Conservation (phyloP, 257 asterid species). For the Catharanthus roseus region DNA sequence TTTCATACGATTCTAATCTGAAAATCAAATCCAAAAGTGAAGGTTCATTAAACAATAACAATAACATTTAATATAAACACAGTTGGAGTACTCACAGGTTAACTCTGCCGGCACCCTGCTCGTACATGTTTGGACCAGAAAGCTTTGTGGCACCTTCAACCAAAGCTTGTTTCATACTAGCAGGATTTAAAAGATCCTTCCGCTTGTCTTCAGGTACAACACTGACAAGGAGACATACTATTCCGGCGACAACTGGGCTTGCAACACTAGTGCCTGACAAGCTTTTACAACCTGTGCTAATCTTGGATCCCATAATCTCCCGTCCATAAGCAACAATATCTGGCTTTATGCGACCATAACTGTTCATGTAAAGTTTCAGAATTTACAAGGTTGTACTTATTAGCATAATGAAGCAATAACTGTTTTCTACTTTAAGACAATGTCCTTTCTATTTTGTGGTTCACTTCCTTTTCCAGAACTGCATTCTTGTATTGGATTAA, state of each 20-base stretch:
- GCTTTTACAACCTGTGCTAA: constrained; percentile 97
- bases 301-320: constrained; percentile 97
- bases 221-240: constrained; percentile 95
- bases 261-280: constrained; percentile 99
- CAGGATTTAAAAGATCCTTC: constrained; percentile 79
- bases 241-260: constrained; percentile 99
- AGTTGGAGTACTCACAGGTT: constrained; percentile 71
- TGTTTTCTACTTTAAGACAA: background rate
- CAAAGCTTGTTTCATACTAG: constrained; percentile 93
- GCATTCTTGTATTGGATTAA: background rate
- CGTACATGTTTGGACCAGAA: constrained; percentile 95
- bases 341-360: constrained; percentile 98
- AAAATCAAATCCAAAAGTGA: constrained; percentile 25
- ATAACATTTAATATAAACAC: constrained; percentile 13
- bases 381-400: constrained; percentile 9
- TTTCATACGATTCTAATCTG: constrained; percentile 86
- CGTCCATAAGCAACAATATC: constrained; percentile 98
- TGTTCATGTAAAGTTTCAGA: constrained; percentile 30
- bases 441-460: background rate
- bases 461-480: background rate
- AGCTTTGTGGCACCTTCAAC: constrained; percentile 99
- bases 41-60: constrained; percentile 8
- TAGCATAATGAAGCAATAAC: background rate
- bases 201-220: constrained; percentile 77
- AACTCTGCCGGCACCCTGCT: constrained; percentile 99